Conservation (phyloP, 129 eudicot genomes). For the Heracleum sosnowskyi region DNA sequence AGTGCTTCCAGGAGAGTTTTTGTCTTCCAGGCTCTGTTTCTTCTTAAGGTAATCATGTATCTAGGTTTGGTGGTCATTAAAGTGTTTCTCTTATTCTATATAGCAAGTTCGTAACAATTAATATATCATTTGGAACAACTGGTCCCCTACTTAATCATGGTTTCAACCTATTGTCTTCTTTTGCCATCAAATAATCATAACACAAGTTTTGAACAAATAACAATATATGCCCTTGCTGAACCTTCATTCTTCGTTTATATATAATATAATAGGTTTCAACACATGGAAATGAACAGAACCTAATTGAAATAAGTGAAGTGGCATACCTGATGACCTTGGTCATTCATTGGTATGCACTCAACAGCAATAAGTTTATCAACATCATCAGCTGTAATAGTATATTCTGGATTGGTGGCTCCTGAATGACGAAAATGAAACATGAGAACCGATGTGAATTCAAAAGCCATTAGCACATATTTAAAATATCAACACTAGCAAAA, state of each 20-base stretch:
- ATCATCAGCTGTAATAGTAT: slow-evolving; percentile 96
- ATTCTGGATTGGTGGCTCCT: slow-evolving; percentile 98
- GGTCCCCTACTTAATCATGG: not conserved
- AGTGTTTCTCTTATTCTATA: not conserved
- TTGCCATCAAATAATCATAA: not conserved
- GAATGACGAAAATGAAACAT: not conserved
- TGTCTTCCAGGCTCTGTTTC: not conserved
- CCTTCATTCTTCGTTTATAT: not conserved
- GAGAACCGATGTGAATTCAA: not conserved
- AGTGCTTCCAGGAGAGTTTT: no score
- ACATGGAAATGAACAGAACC: not conserved
- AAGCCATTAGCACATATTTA: not conserved
- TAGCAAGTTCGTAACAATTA: not conserved
- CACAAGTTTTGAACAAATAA: not conserved
- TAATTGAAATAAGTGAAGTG: slow-evolving; percentile 6
- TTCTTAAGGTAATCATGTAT: not conserved
- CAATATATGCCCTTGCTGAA: not conserved
- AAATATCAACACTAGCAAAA: slow-evolving; percentile 3
- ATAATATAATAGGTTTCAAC: not conserved
- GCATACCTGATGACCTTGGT: slow-evolving; percentile 85
- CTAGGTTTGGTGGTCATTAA: not conserved
- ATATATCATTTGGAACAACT: no score
- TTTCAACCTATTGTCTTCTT: not conserved
- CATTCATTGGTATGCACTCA: slow-evolving; percentile 99
- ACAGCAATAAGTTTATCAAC: slow-evolving; percentile 91